Percentiles rank a stretch among this genome's conserved stretches.
These are phyloP conservation scores for Paramecium pentaurelia DNA, from an alignment of 73 alveolate species.

Conservation along the genomic window DNA sequence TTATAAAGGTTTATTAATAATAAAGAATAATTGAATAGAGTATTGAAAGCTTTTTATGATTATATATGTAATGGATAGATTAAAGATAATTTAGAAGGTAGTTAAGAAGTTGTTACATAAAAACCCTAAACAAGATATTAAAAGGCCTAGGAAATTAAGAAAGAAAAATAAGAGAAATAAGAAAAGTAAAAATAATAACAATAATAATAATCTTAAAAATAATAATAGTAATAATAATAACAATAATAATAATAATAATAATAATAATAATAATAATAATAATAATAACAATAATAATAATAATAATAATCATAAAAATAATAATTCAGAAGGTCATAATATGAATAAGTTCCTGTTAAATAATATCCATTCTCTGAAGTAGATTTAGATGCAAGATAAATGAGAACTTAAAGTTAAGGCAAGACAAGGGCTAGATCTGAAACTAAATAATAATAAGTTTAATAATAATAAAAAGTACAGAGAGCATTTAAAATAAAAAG, in stretches of 20 bases:
- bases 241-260: neutral
- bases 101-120: neutral
- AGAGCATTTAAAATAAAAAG: constrained; percentile 6
- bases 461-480: neutral
- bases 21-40: constrained; percentile 49
- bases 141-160: constrained; percentile 11
- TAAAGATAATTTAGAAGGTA: constrained; percentile 39
- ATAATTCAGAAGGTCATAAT: neutral
- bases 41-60: constrained; percentile 41
- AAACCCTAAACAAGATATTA: neutral
- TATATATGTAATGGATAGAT: constrained; percentile 6
- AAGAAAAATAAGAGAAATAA: neutral
- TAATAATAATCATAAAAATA: neutral
- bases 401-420: neutral
- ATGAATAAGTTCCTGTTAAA: neutral
- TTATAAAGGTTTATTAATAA: neutral
- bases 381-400: neutral
- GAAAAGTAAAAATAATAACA: neutral
- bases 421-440: constrained; percentile 22
- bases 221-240: neutral
- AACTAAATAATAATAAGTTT: neutral
- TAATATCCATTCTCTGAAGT: constrained; percentile 34
- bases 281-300: neutral
- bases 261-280: neutral
- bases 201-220: no score